Evolutionary conservation across 2,329 filamentous ascomycete species (phyloP).

Genomic region (Ilyonectria sp.): DNA sequence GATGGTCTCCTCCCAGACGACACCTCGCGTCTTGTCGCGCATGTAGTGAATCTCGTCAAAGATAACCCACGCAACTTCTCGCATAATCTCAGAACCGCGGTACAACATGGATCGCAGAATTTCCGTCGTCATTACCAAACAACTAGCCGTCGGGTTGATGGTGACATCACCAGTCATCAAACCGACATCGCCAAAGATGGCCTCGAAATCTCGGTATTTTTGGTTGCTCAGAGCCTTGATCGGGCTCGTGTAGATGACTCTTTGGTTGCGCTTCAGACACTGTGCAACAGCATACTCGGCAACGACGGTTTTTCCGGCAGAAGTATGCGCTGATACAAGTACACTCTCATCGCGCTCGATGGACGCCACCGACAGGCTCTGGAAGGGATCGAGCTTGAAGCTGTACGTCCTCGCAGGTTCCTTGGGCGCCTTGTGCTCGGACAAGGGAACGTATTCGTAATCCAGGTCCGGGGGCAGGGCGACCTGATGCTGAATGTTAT

Average conservation of each 20-base stretch:
- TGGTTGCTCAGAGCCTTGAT: conserved; percentile 99
- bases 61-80: conserved; percentile 97
- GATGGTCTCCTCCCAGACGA: conserved; percentile 99
- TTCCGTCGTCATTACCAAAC: conserved; percentile 98
- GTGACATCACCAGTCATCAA: conserved; percentile 99
- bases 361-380: conserved; percentile 92
- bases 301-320: conserved; percentile 97
- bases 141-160: conserved; percentile 98
- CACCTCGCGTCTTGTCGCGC: conserved; percentile 93
- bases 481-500: conserved; percentile 99
- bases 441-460: conserved; percentile 95
- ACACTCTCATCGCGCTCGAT: conserved; percentile 98
- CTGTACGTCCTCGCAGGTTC: conserved; percentile 87
- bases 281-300: conserved; percentile 99
- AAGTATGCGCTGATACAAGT: conserved; percentile 95
- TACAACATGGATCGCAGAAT: conserved; percentile 99
- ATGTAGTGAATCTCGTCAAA: conserved; percentile 99
- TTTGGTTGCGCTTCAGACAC: conserved; percentile 95
- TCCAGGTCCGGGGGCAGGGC: conserved; percentile 93
- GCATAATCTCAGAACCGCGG: conserved; percentile 98
- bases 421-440: conserved; percentile 90
- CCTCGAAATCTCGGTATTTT: conserved; percentile 96
- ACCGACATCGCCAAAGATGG: conserved; percentile 96
- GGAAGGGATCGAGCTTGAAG: conserved; percentile 97
- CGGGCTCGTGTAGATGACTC: conserved; percentile 98